Evolutionary conservation across 2,329 filamentous ascomycete species (phyloP).

Genomic region (Cordyceps javanica): DNA sequence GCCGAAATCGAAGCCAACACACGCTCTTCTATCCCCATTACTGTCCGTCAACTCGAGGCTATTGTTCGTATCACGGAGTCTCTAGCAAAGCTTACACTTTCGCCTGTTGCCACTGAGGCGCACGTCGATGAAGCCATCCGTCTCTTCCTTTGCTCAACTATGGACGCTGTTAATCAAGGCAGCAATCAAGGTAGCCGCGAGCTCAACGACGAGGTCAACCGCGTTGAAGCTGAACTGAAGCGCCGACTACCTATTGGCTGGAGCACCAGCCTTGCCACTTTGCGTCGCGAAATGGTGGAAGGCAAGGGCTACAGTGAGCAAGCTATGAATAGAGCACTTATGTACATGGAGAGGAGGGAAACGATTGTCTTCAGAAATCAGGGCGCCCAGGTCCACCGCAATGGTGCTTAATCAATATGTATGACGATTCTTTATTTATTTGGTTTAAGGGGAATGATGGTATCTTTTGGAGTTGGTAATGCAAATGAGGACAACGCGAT

Average conservation of each 20-base stretch:
- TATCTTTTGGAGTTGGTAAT: conserved; percentile 9
- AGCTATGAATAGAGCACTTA: conserved; percentile 73
- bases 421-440: not conserved
- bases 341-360: conserved; percentile 81
- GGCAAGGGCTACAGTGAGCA: conserved; percentile 86
- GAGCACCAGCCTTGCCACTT: conserved; percentile 82
- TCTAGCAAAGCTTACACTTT: conserved; percentile 83
- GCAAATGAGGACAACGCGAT: conserved; percentile 1
- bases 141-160: conserved; percentile 90
- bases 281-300: conserved; percentile 87
- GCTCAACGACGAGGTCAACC: conserved; percentile 80
- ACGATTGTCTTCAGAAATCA: conserved; percentile 77
- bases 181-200: conserved; percentile 78
- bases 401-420: conserved; percentile 49
- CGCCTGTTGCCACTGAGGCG: conserved; percentile 76
- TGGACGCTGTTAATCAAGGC: conserved; percentile 94
- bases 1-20: conserved; percentile 85
- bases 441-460: not conserved
- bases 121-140: conserved; percentile 98
- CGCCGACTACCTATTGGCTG: conserved; percentile 87
- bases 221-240: conserved; percentile 83
- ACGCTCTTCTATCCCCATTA: conserved; percentile 92
- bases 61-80: conserved; percentile 97
- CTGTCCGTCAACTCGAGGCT: conserved; percentile 91
- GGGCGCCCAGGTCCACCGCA: conserved; percentile 67